A percentile compares a stretch with the other conserved stretches of the same genome.
These are phyloP conservation scores for Xylariomycetidae sp. DNA, from an alignment of 2,329 filamentous ascomycete species.

Conservation along the genomic window DNA sequence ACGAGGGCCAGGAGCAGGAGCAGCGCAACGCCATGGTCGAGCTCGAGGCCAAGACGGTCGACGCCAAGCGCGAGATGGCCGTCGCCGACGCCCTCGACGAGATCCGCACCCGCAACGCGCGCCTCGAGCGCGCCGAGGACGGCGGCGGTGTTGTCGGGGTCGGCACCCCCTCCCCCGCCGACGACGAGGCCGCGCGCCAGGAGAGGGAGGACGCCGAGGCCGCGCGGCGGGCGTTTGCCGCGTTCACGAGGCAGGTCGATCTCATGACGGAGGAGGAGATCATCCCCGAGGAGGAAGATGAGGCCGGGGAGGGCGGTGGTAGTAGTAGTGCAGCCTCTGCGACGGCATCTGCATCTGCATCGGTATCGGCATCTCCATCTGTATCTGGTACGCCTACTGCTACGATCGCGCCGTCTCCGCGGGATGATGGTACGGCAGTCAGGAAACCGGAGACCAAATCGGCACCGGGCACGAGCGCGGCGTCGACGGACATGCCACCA, in stretches of 20 bases:
- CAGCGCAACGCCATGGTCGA: slow-evolving; percentile 93
- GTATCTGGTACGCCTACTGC: too few species aligned
- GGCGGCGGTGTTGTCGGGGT: slow-evolving; percentile 60
- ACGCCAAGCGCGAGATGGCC: slow-evolving; percentile 93
- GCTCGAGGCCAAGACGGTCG: slow-evolving; percentile 85
- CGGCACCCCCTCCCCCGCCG: slow-evolving; percentile 45
- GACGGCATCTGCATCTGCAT: slow-evolving; percentile 4
- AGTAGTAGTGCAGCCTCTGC: slow-evolving; percentile 2
- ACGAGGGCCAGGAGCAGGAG: slow-evolving; percentile 53
- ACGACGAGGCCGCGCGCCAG: slow-evolving; percentile 58
- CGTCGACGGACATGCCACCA: slow-evolving; percentile 36
- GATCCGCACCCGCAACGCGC: slow-evolving; percentile 85
- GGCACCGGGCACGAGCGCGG: slow-evolving; percentile 3
- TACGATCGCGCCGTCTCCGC: too few species aligned
- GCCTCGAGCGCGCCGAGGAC: slow-evolving; percentile 72
- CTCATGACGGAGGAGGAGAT: slow-evolving; percentile 45
- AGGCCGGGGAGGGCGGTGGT: slow-evolving; percentile 17
- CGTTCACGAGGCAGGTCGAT: slow-evolving; percentile 50
- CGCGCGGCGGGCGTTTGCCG: slow-evolving; percentile 69
- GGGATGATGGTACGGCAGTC: too few species aligned
- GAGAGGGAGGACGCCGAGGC: slow-evolving; percentile 82
- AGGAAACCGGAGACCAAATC: too few species aligned
- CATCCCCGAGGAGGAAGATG: slow-evolving; percentile 40
- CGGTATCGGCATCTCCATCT: slow-evolving; percentile 10
- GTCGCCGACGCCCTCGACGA: slow-evolving; percentile 94